Conservation (phyloP, 2,329 filamentous ascomycete genomes). For the Diaporthe vexans region DNA sequence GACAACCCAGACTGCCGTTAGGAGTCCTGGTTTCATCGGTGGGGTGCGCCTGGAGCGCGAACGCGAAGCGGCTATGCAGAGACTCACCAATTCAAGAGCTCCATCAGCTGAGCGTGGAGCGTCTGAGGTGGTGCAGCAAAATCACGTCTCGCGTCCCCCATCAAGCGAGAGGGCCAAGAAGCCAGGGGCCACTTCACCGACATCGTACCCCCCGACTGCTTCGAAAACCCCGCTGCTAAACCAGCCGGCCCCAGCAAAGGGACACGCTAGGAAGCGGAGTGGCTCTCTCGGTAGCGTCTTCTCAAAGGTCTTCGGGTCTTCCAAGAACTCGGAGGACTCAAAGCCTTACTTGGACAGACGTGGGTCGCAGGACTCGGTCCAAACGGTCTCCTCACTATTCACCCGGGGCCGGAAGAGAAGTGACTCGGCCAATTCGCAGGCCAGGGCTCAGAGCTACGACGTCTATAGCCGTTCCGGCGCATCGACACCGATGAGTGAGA, state of each 20-base stretch:
- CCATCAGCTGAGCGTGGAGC: conserved; percentile 33
- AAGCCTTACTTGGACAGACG: conserved; percentile 31
- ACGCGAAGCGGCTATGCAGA: conserved; percentile 50
- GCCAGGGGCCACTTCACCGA: conserved; percentile 34
- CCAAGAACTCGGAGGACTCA: conserved; percentile 26
- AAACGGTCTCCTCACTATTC: conserved; percentile 33
- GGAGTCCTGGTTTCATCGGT: conserved; percentile 55
- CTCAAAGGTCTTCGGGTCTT: conserved; percentile 39
- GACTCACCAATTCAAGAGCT: conserved; percentile 37
- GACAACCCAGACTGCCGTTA: conserved; percentile 21
- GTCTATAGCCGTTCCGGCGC: conserved; percentile 30
- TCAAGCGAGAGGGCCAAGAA: conserved; percentile 35
- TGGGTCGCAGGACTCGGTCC: conserved; percentile 35
- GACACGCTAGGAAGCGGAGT: conserved; percentile 35
- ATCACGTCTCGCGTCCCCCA: conserved; percentile 9
- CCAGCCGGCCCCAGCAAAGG: conserved; percentile 29
- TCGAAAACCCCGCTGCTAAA: conserved; percentile 40
- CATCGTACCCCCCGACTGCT: conserved; percentile 40
- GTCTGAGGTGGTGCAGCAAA: conserved; percentile 21
- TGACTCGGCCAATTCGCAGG: conserved; percentile 11
- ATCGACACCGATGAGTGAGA: conserved; percentile 29
- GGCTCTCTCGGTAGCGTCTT: conserved; percentile 34
- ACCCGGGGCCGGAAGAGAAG: conserved; percentile 30
- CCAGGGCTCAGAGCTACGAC: conserved; percentile 38
- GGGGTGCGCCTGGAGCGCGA: conserved; percentile 60